Evolutionary conservation across 352 stramenopile genomes (phyloP).

Genomic region (Phytophthora chlamydospora): DNA sequence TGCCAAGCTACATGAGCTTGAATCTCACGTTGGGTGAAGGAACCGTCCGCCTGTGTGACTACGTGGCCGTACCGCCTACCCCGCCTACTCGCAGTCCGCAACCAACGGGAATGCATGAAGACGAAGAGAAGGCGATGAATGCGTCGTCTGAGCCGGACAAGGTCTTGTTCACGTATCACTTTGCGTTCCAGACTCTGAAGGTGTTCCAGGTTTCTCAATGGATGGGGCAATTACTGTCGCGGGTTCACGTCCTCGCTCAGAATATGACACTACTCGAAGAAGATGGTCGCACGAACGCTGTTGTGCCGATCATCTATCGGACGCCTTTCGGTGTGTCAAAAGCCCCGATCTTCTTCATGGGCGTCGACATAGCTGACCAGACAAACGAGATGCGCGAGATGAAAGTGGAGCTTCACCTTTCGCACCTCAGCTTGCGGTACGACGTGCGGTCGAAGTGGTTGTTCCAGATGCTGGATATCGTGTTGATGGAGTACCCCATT

Average conservation of each 20-base stretch:
- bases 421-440: constrained; percentile 83
- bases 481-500: constrained; percentile 82
- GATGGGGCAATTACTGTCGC: constrained; percentile 82
- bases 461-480: constrained; percentile 73
- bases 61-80: constrained; percentile 28
- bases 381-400: constrained; percentile 90
- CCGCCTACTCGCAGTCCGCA: constrained; percentile 12
- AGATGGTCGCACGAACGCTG: constrained; percentile 42
- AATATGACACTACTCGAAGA: constrained; percentile 83
- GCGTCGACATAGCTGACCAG: constrained; percentile 79
- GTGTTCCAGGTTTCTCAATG: constrained; percentile 90
- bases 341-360: constrained; percentile 79
- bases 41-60: constrained; percentile 63
- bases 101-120: constrained; percentile 1
- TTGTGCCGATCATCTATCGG: constrained; percentile 79
- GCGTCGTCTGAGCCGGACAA: constrained; percentile 16
- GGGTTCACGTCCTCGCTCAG: constrained; percentile 71
- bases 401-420: constrained; percentile 87
- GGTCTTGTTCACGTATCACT: constrained; percentile 71
- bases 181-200: constrained; percentile 76
- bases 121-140: constrained; percentile 4
- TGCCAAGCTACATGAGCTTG: constrained; percentile 81
- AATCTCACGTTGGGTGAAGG: constrained; percentile 69
- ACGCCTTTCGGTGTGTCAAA: constrained; percentile 80
- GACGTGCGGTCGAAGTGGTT: constrained; percentile 86